Evolutionary conservation across 768 basidiomycete species (phyloP), one percentile per base, ranked within the genome.

Genomic region (Psilocybe subaeruginosa): DNA sequence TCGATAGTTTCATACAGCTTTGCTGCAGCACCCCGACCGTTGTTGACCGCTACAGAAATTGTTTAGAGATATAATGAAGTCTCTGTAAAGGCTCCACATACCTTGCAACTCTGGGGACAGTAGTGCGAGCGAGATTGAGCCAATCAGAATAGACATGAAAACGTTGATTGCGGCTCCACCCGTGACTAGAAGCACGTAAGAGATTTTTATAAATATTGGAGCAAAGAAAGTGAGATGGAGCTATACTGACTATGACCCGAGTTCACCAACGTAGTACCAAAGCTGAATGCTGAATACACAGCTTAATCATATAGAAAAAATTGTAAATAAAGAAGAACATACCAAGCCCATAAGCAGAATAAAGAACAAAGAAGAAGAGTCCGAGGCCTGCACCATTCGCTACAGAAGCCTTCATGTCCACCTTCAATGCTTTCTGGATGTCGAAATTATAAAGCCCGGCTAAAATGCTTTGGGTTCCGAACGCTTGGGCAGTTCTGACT

Each of bases 1-100:
- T 95, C 91, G 61, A 97, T 96, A 2, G 94, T 94, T 17, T 83
- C 79, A 70, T 82, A 96, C 6, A 97, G 78, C 72, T 96, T 97
- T 6, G 90, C 90, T 17, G 93, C 93, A 23, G 95, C 94, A 12
- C 85, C 91, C 58, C 85, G 85, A 0, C 43, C 59, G 4, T 53
- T 45, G 16, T 53, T 53, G n/a, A 60, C 54, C 0, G 59, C 59
- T 53, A 33, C 11, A 7, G 29, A 37, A 12, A 12, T 8, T 23
- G n/a, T 5, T 30, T 35, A 53, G 29, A 17, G 8, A 6, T 12
- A 35, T 11, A 11, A 35, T 11, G 11, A 35, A 6, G 6, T 35
- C 11, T 7, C 7, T 35, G 11, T 11, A 35, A 35, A 7, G 3
- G 11, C 7, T 35, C 11, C 33, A 35, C 11, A 17, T 53, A 35